These are phyloP conservation scores for Thielaviopsis cerberus DNA, from an alignment of 2,329 filamentous ascomycete genomes.

Conservation along the genomic window DNA sequence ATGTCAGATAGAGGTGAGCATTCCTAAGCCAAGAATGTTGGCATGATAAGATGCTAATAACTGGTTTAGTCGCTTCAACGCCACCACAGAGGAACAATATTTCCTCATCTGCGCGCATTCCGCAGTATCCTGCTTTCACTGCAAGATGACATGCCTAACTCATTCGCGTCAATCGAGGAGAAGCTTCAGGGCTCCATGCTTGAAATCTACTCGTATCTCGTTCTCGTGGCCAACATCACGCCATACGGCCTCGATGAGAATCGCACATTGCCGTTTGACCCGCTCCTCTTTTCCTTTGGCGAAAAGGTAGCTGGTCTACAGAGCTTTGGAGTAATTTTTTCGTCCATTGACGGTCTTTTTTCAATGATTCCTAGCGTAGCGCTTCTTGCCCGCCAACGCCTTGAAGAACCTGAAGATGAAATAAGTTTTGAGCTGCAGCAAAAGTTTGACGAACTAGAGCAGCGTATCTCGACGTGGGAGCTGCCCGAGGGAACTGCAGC, in stretches of 20 bases:
- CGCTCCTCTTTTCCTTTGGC: slow-evolving; percentile 8
- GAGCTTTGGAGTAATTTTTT: slow-evolving; percentile 10
- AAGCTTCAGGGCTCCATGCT: slow-evolving; percentile 11
- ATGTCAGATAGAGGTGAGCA: slow-evolving; percentile 9
- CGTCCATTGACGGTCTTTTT: slow-evolving; percentile 10
- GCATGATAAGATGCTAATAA: neutral
- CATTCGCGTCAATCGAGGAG: slow-evolving; percentile 9
- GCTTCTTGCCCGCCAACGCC: slow-evolving; percentile 6
- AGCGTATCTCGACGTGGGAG: slow-evolving; percentile 7
- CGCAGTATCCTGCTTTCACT: slow-evolving; percentile 8
- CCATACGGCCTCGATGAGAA: slow-evolving; percentile 11
- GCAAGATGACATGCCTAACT: slow-evolving; percentile 11
- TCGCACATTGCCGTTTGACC: slow-evolving; percentile 9
- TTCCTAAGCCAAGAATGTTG: neutral
- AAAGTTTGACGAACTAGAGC: slow-evolving; percentile 7
- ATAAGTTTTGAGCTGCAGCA: neutral
- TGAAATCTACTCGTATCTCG: slow-evolving; percentile 11
- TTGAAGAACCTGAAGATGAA: slow-evolving; percentile 8
- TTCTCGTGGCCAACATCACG: slow-evolving; percentile 11
- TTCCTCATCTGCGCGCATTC: slow-evolving; percentile 10
- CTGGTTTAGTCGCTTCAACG: slow-evolving; percentile 8
- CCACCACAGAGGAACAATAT: slow-evolving; percentile 8
- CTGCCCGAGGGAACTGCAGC: slow-evolving; percentile 4
- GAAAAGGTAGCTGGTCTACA: slow-evolving; percentile 7
- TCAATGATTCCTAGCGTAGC: slow-evolving; percentile 7